A percentile compares a stretch with the other conserved stretches of the same genome.
Evolutionary conservation across 495 filamentous ascomycete species (phyloP).

Genomic region (Tirmania nivea): DNA sequence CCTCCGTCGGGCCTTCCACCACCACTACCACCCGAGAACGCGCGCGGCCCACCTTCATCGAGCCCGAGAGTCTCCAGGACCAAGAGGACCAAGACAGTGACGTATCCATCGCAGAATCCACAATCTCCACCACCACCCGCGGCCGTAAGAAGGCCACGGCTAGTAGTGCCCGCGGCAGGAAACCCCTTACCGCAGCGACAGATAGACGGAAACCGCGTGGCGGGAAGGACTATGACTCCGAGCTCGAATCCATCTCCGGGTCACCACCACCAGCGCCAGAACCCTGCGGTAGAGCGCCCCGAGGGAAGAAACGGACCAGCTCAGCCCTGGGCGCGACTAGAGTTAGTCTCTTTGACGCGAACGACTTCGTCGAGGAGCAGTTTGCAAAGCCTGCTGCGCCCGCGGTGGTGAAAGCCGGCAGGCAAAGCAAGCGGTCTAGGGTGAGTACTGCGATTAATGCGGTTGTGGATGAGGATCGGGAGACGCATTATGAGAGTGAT

Average conservation of each 20-base stretch:
- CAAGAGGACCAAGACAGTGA: constrained; percentile 2
- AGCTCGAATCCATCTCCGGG: neutral
- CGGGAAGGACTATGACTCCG: neutral
- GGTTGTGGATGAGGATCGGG: neutral
- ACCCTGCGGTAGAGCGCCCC: neutral
- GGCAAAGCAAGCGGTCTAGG: neutral
- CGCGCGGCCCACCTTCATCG: neutral
- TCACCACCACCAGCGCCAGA: constrained; percentile 5
- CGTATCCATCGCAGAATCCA: too few relatives aligned
- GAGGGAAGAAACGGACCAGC: neutral
- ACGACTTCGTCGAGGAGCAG: neutral
- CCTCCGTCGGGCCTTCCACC: too few relatives aligned
- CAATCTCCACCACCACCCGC: too few relatives aligned
- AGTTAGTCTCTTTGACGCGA: neutral
- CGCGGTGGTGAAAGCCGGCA: neutral
- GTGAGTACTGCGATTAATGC: neutral
- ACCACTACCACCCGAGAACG: too few relatives aligned
- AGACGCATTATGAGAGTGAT: neutral
- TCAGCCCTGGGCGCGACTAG: neutral
- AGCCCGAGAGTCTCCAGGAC: constrained; percentile 4
- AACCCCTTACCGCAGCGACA: neutral
- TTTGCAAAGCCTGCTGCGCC: neutral
- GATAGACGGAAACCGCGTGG: constrained; percentile 3
- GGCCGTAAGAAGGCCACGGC: too few relatives aligned
- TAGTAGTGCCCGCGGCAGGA: too few relatives aligned